Percentiles rank a stretch among this genome's conserved stretches.
Conservation (phyloP, 2,329 filamentous ascomycete species). For the Aspergillus proliferans region DNA sequence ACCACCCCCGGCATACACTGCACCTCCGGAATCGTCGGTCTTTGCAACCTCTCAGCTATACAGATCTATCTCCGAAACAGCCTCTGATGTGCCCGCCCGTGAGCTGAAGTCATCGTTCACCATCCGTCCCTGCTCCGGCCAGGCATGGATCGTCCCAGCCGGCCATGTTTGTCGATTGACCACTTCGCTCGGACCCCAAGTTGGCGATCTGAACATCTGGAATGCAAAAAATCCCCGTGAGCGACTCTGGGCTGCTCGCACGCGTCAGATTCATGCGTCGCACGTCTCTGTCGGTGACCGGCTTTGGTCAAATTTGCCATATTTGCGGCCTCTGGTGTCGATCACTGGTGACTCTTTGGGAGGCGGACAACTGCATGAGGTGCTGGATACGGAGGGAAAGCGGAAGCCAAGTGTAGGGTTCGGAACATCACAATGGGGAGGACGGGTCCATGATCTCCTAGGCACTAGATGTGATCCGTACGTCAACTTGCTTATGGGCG, state of each 20-base stretch:
- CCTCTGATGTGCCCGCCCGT: constrained; percentile 23
- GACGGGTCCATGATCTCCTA: constrained; percentile 69
- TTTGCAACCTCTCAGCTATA: constrained; percentile 32
- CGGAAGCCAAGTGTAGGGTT: constrained; percentile 33
- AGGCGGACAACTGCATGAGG: constrained; percentile 32
- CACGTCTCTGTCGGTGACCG: constrained; percentile 68
- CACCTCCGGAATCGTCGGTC: constrained; percentile 29
- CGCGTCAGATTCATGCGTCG: constrained; percentile 68
- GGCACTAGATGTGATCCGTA: constrained; percentile 83
- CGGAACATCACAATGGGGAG: constrained; percentile 49
- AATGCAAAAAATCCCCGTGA: constrained; percentile 70
- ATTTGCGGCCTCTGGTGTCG: constrained; percentile 66
- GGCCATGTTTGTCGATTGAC: constrained; percentile 66
- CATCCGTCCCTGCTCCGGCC: constrained; percentile 66
- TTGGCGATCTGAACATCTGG: constrained; percentile 81
- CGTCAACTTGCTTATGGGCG: constrained; percentile 66
- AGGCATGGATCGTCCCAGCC: constrained; percentile 64
- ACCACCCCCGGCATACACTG: constrained; percentile 35
- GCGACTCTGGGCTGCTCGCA: constrained; percentile 74
- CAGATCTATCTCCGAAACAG: constrained; percentile 31
- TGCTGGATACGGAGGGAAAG: constrained; percentile 29
- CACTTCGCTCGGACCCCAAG: constrained; percentile 71
- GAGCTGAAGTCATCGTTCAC: constrained; percentile 46
- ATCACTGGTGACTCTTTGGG: constrained; percentile 62
- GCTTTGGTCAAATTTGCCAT: constrained; percentile 72